Evolutionary conservation across 1,284 basidiomycete genomes (phyloP).

Genomic region (Peniophora sp.): DNA sequence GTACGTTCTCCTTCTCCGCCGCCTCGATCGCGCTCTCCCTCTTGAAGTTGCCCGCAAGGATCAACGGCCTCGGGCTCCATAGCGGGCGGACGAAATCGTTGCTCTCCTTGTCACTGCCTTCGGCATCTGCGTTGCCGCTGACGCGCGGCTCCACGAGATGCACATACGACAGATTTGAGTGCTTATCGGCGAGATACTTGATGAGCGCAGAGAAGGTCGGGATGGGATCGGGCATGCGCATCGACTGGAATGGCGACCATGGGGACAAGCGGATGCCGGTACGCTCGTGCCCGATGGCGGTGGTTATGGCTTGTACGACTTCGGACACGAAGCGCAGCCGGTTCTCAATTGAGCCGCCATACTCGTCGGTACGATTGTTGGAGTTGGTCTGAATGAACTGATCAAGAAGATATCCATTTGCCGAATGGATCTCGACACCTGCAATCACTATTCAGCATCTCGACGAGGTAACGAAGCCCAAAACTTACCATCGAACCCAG

Average conservation of each 20-base stretch:
- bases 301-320: conserved; percentile 25
- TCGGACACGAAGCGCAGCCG: conserved; percentile 40
- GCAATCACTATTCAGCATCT: too few species aligned
- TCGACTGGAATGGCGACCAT: conserved; percentile 23
- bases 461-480: too few species aligned
- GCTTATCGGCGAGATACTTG: background rate
- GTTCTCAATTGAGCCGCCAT: conserved; percentile 51
- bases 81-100: conserved; percentile 19
- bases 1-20: conserved; percentile 15
- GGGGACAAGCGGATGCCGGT: conserved; percentile 34
- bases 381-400: conserved; percentile 30
- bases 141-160: conserved; percentile 33
- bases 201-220: conserved; percentile 4
- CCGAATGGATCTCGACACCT: conserved; percentile 32
- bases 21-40: conserved; percentile 13
- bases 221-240: conserved; percentile 11
- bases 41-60: conserved; percentile 27
- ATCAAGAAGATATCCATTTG: conserved; percentile 33
- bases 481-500: conserved; percentile 22
- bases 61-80: conserved; percentile 18
- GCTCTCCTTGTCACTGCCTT: conserved; percentile 7
- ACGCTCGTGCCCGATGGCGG: conserved; percentile 18
- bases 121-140: conserved; percentile 4
- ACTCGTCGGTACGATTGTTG: conserved; percentile 52
- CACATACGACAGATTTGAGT: conserved; percentile 16